Evolutionary conservation across 176 grass and related monocot species (phyloP).

Genomic region (Oryza longistaminata): DNA sequence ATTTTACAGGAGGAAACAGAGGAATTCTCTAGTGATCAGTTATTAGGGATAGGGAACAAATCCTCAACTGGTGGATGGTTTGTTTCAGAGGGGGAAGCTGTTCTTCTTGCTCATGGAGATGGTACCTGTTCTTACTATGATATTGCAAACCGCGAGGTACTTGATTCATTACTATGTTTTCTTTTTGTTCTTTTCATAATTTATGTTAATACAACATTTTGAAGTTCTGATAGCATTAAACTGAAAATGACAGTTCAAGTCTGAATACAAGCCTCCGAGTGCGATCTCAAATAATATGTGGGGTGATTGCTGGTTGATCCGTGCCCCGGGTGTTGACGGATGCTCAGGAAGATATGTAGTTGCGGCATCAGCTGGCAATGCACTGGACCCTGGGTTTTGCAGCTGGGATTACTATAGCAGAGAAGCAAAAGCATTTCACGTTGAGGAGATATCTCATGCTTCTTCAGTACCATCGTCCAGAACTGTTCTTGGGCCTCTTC

Average conservation of each 20-base stretch:
- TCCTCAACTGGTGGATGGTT: conserved; percentile 90
- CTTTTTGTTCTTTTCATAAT: background rate
- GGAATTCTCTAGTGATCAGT: conserved; percentile 49
- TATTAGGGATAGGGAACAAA: conserved; percentile 79
- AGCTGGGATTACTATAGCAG: conserved; percentile 93
- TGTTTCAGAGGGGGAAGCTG: conserved; percentile 87
- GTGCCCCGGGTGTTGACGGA: conserved; percentile 81
- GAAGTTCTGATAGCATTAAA: conserved; percentile 17
- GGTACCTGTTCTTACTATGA: conserved; percentile 97
- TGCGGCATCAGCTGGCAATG: conserved; percentile 73
- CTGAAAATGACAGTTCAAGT: conserved; percentile 62
- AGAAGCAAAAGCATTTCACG: conserved; percentile 68
- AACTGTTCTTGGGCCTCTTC: conserved; percentile 49
- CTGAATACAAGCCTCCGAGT: conserved; percentile 79
- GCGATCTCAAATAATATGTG: conserved; percentile 60
- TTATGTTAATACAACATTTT: background rate
- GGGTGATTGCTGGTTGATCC: conserved; percentile 96
- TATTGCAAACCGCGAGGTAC: conserved; percentile 89
- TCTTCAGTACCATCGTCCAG: conserved; percentile 39
- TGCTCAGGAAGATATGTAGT: conserved; percentile 94
- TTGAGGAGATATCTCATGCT: conserved; percentile 45
- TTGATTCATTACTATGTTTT: conserved; percentile 23
- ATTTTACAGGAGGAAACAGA: conserved; percentile 60
- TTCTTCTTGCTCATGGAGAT: conserved; percentile 89
- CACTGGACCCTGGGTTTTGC: conserved; percentile 79